These are phyloP conservation scores for Pseudogymnoascus sp. DNA, from an alignment of 2,329 filamentous ascomycete genomes.

Conservation along the genomic window DNA sequence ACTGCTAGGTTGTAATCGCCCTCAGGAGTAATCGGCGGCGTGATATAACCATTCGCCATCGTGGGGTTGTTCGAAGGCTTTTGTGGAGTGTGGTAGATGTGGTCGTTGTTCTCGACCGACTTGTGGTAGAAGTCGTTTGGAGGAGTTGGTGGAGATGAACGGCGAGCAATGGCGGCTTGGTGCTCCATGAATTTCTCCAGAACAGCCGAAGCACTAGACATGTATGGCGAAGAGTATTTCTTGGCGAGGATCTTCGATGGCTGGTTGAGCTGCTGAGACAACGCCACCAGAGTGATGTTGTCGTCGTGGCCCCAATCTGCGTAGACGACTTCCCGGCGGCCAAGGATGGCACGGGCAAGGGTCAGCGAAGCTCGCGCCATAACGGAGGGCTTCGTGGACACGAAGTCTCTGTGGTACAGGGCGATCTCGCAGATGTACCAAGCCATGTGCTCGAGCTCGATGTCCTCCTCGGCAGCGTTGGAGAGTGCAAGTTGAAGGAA, in stretches of 20 bases:
- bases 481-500: constrained; percentile 83
- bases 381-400: constrained; percentile 82
- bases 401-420: constrained; percentile 93
- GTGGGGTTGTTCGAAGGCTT: constrained; percentile 61
- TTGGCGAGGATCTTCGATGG: constrained; percentile 60
- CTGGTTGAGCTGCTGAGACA: constrained; percentile 52
- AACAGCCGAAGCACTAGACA: constrained; percentile 56
- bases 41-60: constrained; percentile 69
- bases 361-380: constrained; percentile 84
- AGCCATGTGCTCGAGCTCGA: constrained; percentile 89
- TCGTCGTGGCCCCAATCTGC: constrained; percentile 71
- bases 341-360: constrained; percentile 78
- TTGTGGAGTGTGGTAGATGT: constrained; percentile 71
- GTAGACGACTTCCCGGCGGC: constrained; percentile 67
- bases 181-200: constrained; percentile 61
- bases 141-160: constrained; percentile 55
- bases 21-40: constrained; percentile 79
- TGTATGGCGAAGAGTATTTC: constrained; percentile 61
- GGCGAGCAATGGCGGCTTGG: constrained; percentile 47
- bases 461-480: constrained; percentile 65
- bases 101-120: constrained; percentile 36
- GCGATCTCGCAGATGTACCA: constrained; percentile 92
- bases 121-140: constrained; percentile 46
- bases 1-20: constrained; percentile 43
- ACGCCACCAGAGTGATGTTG: constrained; percentile 52